Evolutionary conservation across 371 early-diverging fungal species (phyloP), one percentile per base, ranked within the genome.

Genomic region (Entomophthora muscae): DNA sequence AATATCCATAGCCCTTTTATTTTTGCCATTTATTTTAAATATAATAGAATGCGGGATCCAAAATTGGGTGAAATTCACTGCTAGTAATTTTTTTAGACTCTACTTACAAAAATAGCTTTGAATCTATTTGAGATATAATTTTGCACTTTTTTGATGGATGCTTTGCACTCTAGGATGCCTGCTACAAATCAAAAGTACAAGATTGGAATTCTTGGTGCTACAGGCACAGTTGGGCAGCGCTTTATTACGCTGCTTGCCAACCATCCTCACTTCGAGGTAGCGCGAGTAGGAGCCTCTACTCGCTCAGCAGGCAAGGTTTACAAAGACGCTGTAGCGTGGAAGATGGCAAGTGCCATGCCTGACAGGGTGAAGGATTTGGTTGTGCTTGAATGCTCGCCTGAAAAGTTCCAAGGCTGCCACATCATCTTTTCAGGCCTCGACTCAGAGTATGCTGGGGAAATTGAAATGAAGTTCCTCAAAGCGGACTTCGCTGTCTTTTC

Each of bases 201-300:
- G 70, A 93, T 87, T 33, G 97, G 93, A 68, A 84, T 96, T 65
- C 87, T 96, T 61, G 97, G 97, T 68, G 95, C 94, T 33, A 97
- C 95, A 1, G 98, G 95, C 70, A 93, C 91, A n/a, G 98, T 97
- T 24, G 95, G 95, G 53, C 98, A 97, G 71, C 85, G 95, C n/a
- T 95, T 97, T 67, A 90, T 95, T 66, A 77, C 85, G 55, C 79
- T 95, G 57, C 82, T 97, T 57, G 81, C 84, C 5, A 71, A 78
- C 61, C 93, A 97, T 73, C 95, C 95, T 54, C 74, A 78, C 64
- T 93, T 97, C 70, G 75, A 75, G 53, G 82, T 97, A 70, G 83
- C 83, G 69, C 83, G 86, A 57, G 74, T 97, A 32, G 95, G 98
- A 62, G 98, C 98, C 32, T 90, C 91, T 21, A 72, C 83, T 65